These are phyloP conservation scores for Pythium phragmitis DNA, from an alignment of 352 stramenopile genomes.

Conservation along the genomic window DNA sequence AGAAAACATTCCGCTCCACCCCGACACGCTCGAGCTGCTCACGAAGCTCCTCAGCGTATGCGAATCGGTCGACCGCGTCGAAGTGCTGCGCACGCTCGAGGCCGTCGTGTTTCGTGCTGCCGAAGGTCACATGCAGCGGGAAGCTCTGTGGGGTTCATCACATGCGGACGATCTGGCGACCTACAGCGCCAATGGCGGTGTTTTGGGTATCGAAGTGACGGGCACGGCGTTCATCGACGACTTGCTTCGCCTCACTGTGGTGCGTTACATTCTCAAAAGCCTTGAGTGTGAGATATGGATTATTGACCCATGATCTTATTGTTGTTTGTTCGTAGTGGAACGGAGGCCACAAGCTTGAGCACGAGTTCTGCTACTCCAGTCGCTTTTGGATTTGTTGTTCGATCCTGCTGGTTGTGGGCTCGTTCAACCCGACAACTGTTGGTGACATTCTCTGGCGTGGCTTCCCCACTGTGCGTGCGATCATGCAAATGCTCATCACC, in stretches of 20 bases:
- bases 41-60: constrained; percentile 60
- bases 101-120: constrained; percentile 75
- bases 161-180: constrained; percentile 49
- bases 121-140: constrained; percentile 74
- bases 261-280: constrained; percentile 27
- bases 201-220: constrained; percentile 71
- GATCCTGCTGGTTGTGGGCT: constrained; percentile 65
- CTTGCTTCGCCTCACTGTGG: constrained; percentile 60
- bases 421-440: constrained; percentile 77
- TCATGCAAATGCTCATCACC: constrained; percentile 89
- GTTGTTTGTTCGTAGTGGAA: constrained; percentile 38
- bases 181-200: constrained; percentile 59
- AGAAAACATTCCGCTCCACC: constrained; percentile 78
- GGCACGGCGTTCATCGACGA: constrained; percentile 51
- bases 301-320: constrained; percentile 1
- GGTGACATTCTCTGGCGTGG: constrained; percentile 74
- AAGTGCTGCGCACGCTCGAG: constrained; percentile 73
- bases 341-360: constrained; percentile 54
- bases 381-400: constrained; percentile 85
- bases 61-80: constrained; percentile 57
- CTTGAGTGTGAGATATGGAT: neutral
- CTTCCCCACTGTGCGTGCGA: constrained; percentile 66
- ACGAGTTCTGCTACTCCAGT: constrained; percentile 76
- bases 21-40: constrained; percentile 64
- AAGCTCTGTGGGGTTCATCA: constrained; percentile 54